These are phyloP conservation scores for Chrysoporthe austroafricana DNA, from an alignment of 2,329 filamentous ascomycete species.

Conservation along the genomic window DNA sequence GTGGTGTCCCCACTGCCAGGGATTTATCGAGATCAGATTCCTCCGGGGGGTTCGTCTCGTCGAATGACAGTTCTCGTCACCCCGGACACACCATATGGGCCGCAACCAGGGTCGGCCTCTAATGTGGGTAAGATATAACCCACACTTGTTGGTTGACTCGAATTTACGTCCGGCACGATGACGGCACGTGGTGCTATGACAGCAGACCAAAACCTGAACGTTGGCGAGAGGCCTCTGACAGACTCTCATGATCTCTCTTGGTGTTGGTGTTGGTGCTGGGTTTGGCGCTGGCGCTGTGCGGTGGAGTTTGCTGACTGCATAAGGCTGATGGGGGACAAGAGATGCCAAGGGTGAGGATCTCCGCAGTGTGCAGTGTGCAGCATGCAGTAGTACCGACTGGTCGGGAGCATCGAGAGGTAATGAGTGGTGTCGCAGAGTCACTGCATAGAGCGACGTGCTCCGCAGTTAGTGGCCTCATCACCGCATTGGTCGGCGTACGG, in stretches of 20 bases:
- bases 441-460: not conserved
- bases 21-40: conserved; percentile 7
- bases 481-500: conserved; percentile 18
- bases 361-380: conserved; percentile 5
- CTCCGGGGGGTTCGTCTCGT: not conserved
- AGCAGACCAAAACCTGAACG: not conserved
- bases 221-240: conserved; percentile 11
- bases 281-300: not conserved
- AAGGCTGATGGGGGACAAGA: not conserved
- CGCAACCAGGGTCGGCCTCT: not conserved
- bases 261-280: not conserved
- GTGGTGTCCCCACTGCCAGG: not conserved
- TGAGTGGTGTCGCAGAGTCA: conserved; percentile 1
- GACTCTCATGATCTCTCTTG: not conserved
- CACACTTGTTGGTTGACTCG: not conserved
- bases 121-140: not conserved
- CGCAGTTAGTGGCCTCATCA: not conserved
- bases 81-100: not conserved
- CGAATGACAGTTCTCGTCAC: not conserved
- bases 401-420: conserved; percentile 1
- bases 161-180: not conserved
- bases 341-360: conserved; percentile 7
- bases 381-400: conserved; percentile 2
- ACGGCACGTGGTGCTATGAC: not conserved
- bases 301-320: conserved; percentile 8